Evolutionary conservation across 441 rosid species (phyloP).

Genomic region (Erysimum cheiri): DNA sequence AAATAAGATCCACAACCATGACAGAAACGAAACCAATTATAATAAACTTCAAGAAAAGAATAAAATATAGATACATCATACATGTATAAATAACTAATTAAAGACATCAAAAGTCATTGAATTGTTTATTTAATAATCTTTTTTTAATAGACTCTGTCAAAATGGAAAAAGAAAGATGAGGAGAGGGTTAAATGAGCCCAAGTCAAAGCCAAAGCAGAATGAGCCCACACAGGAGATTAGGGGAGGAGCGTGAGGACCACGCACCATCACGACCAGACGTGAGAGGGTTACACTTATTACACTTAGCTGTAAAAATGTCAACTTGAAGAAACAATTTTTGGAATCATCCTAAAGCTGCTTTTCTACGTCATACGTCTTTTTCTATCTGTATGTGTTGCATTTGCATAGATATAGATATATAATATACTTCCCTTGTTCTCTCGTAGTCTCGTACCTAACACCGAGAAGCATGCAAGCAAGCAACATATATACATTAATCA

Average conservation of each 20-base stretch:
- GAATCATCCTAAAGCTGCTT: slow-evolving; percentile 39
- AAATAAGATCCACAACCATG: slow-evolving; percentile 36
- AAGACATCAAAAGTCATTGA: slow-evolving; percentile 33
- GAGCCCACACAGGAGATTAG: slow-evolving; percentile 18
- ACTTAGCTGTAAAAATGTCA: slow-evolving; percentile 44
- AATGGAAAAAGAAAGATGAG: slow-evolving; percentile 13
- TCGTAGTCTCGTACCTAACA: slow-evolving; percentile 37
- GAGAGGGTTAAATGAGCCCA: slow-evolving; percentile 32
- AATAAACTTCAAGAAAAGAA: not conserved
- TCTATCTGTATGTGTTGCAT: slow-evolving; percentile 27
- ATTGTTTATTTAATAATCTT: slow-evolving; percentile 6
- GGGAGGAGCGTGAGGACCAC: slow-evolving; percentile 19
- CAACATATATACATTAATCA: slow-evolving; percentile 14
- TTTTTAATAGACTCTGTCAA: not conserved
- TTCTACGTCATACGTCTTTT: slow-evolving; percentile 42
- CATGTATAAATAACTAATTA: slow-evolving; percentile 3
- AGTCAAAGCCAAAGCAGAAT: slow-evolving; percentile 24
- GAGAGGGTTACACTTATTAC: slow-evolving; percentile 36
- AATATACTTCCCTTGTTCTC: slow-evolving; percentile 11
- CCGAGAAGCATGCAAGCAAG: slow-evolving; percentile 30
- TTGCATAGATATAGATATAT: not conserved
- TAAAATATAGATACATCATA: slow-evolving; percentile 2
- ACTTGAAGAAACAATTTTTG: slow-evolving; percentile 44
- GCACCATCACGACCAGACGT: slow-evolving; percentile 42
- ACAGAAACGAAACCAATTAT: slow-evolving; percentile 13